Evolutionary conservation across 305 asterid genomes (phyloP).

Genomic region (Coffea humblotiana): DNA sequence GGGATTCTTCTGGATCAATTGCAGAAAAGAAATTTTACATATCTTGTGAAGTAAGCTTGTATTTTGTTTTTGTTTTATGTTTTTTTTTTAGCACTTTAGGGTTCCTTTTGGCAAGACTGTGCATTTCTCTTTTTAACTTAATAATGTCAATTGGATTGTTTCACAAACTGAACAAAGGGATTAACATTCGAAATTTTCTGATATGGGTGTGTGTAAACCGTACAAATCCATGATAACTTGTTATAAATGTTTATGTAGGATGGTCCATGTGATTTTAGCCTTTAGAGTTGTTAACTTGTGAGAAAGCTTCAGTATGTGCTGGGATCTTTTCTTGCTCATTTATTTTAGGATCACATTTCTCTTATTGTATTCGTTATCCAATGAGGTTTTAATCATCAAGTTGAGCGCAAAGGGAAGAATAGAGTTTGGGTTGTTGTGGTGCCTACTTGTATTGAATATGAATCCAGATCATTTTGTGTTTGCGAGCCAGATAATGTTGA

Average conservation of each 20-base stretch:
- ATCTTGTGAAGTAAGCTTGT: constrained; percentile 66
- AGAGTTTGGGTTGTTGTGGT: not conserved
- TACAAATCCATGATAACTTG: not conserved
- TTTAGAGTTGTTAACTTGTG: not conserved
- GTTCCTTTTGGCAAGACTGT: not conserved
- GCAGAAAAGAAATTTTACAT: constrained; percentile 63
- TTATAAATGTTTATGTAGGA: not conserved
- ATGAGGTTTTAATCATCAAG: not conserved
- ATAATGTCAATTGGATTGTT: not conserved
- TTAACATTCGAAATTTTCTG: not conserved
- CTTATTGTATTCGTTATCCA: not conserved
- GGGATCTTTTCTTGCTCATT: not conserved
- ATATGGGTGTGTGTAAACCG: not conserved
- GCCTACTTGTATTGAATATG: not conserved
- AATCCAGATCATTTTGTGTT: not conserved
- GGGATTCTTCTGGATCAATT: constrained; percentile 57
- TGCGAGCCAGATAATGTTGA: not conserved
- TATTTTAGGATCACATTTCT: not conserved
- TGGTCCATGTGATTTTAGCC: not conserved
- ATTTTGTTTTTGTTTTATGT: not conserved
- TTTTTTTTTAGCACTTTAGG: not conserved
- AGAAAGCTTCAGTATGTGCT: not conserved
- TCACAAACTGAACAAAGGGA: not conserved
- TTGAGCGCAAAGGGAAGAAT: not conserved
- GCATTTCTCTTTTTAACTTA: not conserved